Conservation (phyloP, 352 stramenopile species). For the Globisporangium abappressorium region DNA sequence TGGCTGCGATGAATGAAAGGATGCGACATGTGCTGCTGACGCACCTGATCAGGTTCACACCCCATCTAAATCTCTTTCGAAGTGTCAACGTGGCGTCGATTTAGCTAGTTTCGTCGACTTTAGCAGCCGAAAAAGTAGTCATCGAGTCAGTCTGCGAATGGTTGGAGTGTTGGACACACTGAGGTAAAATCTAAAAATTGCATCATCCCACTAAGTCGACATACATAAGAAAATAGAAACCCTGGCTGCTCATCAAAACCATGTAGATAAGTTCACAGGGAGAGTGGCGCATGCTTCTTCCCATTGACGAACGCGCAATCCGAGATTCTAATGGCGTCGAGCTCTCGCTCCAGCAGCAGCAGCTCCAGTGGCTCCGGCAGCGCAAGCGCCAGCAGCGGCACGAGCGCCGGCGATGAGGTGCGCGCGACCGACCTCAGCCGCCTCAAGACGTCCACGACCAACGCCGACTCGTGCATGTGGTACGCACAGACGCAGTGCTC, state of each 20-base stretch:
- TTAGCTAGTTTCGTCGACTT: too few relatives aligned
- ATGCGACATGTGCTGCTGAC: too few relatives aligned
- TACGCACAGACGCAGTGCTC: conserved; percentile 26
- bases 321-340: background rate
- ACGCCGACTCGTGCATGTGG: conserved; percentile 34
- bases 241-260: too few relatives aligned
- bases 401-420: conserved; percentile 1
- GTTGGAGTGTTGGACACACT: background rate
- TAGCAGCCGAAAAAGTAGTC: too few relatives aligned
- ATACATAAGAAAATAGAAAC: background rate
- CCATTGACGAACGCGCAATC: conserved; percentile 8
- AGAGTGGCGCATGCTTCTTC: background rate
- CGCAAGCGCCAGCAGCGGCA: background rate
- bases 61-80: too few relatives aligned
- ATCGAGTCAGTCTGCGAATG: background rate
- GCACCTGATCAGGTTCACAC: too few relatives aligned
- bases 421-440: background rate
- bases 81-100: too few relatives aligned
- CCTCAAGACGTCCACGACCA: conserved; percentile 25
- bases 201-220: background rate
- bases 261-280: background rate
- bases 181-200: background rate
- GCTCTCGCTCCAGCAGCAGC: background rate
- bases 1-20: too few relatives aligned
- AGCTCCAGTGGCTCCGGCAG: background rate